Evolutionary conservation across 371 early-diverging fungal genomes (phyloP), one percentile per base, ranked within the genome.

Genomic region (Batkoa obscura): DNA sequence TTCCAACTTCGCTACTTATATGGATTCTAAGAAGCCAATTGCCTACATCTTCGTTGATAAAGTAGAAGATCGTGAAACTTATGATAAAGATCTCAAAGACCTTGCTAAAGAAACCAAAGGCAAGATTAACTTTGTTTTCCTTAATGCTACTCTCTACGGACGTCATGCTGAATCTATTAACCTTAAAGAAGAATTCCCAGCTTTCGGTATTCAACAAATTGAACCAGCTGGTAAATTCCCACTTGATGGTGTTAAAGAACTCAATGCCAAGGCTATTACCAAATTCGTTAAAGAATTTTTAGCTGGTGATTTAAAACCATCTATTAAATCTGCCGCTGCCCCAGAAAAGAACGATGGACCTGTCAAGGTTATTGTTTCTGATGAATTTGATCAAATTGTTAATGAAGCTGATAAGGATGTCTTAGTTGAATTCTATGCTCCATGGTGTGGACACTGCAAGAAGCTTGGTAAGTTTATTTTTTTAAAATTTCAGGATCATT

Each of bases 391-490:
- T 32, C 75, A 75, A 17, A 71, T 87, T 60, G 95, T 88, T 33
- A 71, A 86, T 60, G 86, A 96, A 74, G 72, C 69, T 66, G 64
- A 64, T 38, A 90, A 90, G 81, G 91, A 95, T 68, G 94, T 93
- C 48, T 80, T 95, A 59, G 64, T 94, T 56, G 92, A 92, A 69
- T 84, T 92, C 65, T 65, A 67, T 42, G 68, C 68, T n/a, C 65
- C 65, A 30, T 67, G 68, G 68, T 67, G 68, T 46, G 65, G 65
- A 2, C 64, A 62, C 58, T 67, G 65, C 62, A 59, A 67, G 59
- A 56, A 54, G 43, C 56, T 86, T 57, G 76, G 77, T 77, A 72
- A 57, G 68, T 57, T 15, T 37, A 8, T 55, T 33, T 32, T 15
- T 10, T 49, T 10, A 23, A 23, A 23, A 23, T 23, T 23, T 23